Evolutionary conservation across 1,284 basidiomycete genomes (phyloP).

Genomic region (Ganoderma multipileum): DNA sequence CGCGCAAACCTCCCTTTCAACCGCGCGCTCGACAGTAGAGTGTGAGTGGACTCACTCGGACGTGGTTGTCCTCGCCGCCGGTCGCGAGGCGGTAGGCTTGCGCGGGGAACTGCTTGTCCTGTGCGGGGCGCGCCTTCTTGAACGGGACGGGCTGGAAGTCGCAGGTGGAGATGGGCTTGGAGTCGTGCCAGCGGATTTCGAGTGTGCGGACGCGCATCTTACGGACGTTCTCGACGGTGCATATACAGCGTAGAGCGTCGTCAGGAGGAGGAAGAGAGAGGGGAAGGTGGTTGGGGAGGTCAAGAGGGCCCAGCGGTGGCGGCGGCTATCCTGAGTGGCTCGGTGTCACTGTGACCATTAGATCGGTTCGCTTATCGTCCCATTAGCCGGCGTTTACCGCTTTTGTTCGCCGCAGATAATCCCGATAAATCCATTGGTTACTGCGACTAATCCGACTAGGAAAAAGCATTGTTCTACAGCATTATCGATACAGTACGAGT

Average conservation of each 20-base stretch:
- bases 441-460: too few relatives aligned
- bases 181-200: constrained; percentile 95
- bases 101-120: constrained; percentile 62
- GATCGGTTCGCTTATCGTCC: constrained; percentile 12
- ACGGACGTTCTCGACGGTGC: neutral
- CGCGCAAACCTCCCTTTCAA: neutral
- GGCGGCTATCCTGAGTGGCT: constrained; percentile 3
- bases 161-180: constrained; percentile 91
- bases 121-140: constrained; percentile 77
- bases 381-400: constrained; percentile 10
- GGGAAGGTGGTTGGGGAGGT: neutral
- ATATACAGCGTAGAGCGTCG: constrained; percentile 10
- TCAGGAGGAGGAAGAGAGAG: neutral
- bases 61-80: constrained; percentile 96
- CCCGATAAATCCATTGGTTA: constrained; percentile 11
- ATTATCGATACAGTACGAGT: constrained; percentile 1
- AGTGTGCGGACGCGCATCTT: constrained; percentile 84
- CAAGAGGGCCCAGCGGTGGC: constrained; percentile 4
- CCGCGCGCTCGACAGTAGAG: neutral
- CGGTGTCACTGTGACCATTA: neutral
- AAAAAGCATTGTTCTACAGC: constrained; percentile 1
- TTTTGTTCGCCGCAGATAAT: neutral
- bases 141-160: constrained; percentile 88
- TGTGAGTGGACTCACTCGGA: constrained; percentile 69
- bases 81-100: constrained; percentile 92